Evolutionary conservation across 192 early-diverging fungal species (phyloP), one percentile per base, ranked within the genome.

Genomic region (Rhizophlyctis rosea): DNA sequence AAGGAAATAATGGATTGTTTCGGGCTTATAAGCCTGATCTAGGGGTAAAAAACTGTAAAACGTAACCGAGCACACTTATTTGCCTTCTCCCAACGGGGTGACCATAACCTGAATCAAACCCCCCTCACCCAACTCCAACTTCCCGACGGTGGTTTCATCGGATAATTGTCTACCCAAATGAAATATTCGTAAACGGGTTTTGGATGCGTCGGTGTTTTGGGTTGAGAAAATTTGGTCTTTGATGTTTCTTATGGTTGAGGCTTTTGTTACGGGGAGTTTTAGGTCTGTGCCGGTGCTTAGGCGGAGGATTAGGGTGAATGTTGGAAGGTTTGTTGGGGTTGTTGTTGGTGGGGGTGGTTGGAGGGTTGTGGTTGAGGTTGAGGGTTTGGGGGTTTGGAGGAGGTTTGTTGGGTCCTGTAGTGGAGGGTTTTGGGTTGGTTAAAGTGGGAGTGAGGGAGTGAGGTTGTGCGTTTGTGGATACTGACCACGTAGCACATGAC

Each of bases 401-500:
- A 21, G 23, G 50, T 18, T 5, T 11, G 2, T 23, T 29, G 3
- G 44, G 14, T 39, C 9, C 36, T 2, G 36, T 28, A 60, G 16
- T 21, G 16, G 35, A n/a, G 28, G 33, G 56, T 3, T 21, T 28
- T 57, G 33, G 34, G 1, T 21, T 25, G 3, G 56, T 21, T 27
- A 47, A 14, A 31, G 11, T 47, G 14, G 44, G 11, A 47, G 59
- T 28, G 36, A 13, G 13, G 4, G 21, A 18, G 35, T 21, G 27
- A 49, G 44, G 24, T 4, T 30, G 21, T 21, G 60, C n/a, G 47
- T 60, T 59, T n/a, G 47, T 64, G 2, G 67, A 56, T n/a, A n/a
- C n/a, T n/a, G n/a, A 64, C 54, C 4, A 69, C 70, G 24, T 91
- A 36, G 57, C 90, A 92, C 67, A 80, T 89, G 31, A 72, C 36